Base-by-base conservation (phyloP, 257 asterid genomes). In the Solanum gracilifrons region DNA sequence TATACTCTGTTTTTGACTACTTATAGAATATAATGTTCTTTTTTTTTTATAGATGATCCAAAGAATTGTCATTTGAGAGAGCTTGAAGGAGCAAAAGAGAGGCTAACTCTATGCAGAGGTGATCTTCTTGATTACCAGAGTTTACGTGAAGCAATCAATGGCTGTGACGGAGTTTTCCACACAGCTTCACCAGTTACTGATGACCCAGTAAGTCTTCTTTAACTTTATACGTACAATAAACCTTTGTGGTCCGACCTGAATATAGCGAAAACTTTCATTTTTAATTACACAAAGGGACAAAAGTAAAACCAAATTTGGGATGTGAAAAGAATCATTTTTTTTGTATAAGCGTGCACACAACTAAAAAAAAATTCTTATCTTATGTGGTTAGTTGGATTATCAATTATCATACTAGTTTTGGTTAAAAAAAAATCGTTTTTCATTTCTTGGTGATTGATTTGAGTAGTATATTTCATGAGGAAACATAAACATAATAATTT, bases 91-190 rank as follows among this genome's bases (percentile, higher is more conserved):
- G 98, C 99, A 7, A 87, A 91, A 23, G 99, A 95, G 91, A 93
- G 99, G 88, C 83, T 97, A 89, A 92, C 92, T 71, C 91, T 97
- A 31, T 92, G 91, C 89, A 91, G 84, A 90, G 99, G 98, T 43
- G 96, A 97, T 86, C 98, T 97, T 55, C 93, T 94, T 88, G 98
- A 94, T 89, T 95, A 95, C 27, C 92, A 91, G 87, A 94, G 98
- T 72, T 90, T 97, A 82, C 90, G 90, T 29, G 94, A 90, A 74
- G 98, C 98, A 64, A 97, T 97, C 90, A 89, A 92, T 62, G 98
- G 98, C 75, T 95, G 99, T 90, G 98, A 94, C 86, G 99, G 99
- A 7, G 98, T 97, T 88, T 95, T 97, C 93, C 99, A 97, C 91
- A 97, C 98, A 23, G 99, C 99, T 9, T 97, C 98, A 33, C 99